Evolutionary conservation across 306 rosid species (phyloP).

Genomic region (Senna siamea): DNA sequence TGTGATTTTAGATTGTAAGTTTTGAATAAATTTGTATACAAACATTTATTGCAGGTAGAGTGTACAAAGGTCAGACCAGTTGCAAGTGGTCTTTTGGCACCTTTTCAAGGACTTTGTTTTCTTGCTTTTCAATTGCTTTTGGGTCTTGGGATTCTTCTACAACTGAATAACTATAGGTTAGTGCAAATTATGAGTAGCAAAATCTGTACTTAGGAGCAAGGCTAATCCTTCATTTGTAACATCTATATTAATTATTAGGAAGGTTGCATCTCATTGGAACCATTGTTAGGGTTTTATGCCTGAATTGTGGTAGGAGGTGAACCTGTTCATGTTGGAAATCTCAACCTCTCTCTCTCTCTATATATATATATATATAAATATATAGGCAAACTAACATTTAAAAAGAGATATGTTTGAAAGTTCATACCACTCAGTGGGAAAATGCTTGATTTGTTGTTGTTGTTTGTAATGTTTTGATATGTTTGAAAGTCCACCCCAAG

Average conservation of each 20-base stretch:
- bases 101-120: conserved; percentile 81
- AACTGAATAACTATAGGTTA: conserved; percentile 82
- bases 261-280: neutral
- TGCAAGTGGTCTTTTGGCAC: conserved; percentile 90
- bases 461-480: neutral
- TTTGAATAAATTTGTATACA: conserved; percentile 23
- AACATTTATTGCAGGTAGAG: conserved; percentile 69
- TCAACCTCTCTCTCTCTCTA: too few relatives aligned
- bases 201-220: neutral
- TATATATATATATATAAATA: too few relatives aligned
- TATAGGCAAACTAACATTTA: neutral
- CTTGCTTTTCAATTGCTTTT: conserved; percentile 86
- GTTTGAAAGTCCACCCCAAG: neutral
- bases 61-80: conserved; percentile 88
- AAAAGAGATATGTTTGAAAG: too few relatives aligned
- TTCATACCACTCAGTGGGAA: too few relatives aligned
- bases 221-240: conserved; percentile 17
- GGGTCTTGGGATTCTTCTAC: conserved; percentile 92
- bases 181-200: conserved; percentile 34
- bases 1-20: conserved; percentile 18
- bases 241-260: conserved; percentile 7
- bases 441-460: too few relatives aligned
- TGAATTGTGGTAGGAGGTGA: conserved; percentile 10
- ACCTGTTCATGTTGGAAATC: conserved; percentile 9
- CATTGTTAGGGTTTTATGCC: conserved; percentile 20